phyloP scores from a whole-genome alignment of 805 yeast species.

The Schwanniomyces occidentalis region DNA sequence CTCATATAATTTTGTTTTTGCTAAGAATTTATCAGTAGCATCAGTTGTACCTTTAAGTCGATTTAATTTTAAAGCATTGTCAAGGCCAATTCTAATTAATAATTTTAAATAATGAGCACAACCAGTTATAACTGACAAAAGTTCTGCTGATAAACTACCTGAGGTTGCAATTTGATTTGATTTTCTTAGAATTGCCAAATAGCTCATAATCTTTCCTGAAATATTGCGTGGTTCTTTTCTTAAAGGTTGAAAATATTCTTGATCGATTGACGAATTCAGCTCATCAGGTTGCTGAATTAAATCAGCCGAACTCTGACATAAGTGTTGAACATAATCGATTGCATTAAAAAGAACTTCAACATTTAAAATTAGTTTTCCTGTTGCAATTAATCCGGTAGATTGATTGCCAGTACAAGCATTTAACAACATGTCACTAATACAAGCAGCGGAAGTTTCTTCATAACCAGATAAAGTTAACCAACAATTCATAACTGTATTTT shows the following conservation, averaged over 20 bases:
- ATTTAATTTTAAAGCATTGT: slow-evolving; percentile 71
- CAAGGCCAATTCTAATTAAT: slow-evolving; percentile 76
- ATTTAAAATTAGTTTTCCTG: slow-evolving; percentile 71
- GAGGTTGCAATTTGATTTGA: slow-evolving; percentile 38
- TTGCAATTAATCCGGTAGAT: slow-evolving; percentile 61
- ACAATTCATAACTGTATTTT: slow-evolving; percentile 56
- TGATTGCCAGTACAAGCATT: slow-evolving; percentile 75
- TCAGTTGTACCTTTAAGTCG: slow-evolving; percentile 54
- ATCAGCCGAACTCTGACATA: slow-evolving; percentile 15
- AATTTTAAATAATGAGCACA: slow-evolving; percentile 91
- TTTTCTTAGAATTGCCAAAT: slow-evolving; percentile 79
- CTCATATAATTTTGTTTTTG: slow-evolving; percentile 17
- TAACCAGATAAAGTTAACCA: slow-evolving; percentile 88
- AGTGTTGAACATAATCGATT: slow-evolving; percentile 50
- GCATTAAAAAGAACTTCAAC: slow-evolving; percentile 78
- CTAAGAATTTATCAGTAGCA: slow-evolving; percentile 64
- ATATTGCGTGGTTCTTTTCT: slow-evolving; percentile 77
- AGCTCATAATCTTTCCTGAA: slow-evolving; percentile 87
- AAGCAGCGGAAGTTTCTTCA: slow-evolving; percentile 87
- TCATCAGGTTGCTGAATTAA: slow-evolving; percentile 6
- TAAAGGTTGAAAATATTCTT: slow-evolving; percentile 37
- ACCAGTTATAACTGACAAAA: slow-evolving; percentile 82
- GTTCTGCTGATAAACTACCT: slow-evolving; percentile 56
- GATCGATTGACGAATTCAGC: slow-evolving; percentile 12
- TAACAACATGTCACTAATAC: slow-evolving; percentile 89